phyloP scores from a whole-genome alignment of 306 rosid species.

The Ammopiptanthus mongolicus region DNA sequence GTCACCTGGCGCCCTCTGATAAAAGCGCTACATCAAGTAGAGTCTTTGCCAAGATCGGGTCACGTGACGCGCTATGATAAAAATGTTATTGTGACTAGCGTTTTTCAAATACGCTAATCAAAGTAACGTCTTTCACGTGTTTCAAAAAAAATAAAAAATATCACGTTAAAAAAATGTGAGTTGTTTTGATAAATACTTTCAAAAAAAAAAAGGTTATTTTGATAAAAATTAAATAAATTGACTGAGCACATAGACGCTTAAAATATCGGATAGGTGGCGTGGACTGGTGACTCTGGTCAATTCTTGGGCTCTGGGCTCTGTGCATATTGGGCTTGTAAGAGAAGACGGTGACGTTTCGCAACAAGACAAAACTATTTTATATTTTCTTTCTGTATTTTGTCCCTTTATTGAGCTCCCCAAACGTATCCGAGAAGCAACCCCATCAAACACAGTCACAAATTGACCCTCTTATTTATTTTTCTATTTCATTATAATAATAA shows the following conservation, averaged over 20 bases:
- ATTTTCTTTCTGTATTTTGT: not conserved
- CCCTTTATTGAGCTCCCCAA: constrained; percentile 26
- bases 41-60: no score
- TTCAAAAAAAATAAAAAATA: no score
- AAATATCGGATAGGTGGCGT: constrained; percentile 17
- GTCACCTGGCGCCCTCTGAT: no score
- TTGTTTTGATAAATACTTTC: no score
- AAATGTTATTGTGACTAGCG: no score
- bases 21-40: no score
- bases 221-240: no score
- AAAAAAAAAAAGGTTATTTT: no score
- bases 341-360: constrained; percentile 29
- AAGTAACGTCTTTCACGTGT: no score
- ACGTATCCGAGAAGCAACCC: constrained; percentile 37
- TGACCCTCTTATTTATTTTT: not conserved
- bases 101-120: no score
- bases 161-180: no score
- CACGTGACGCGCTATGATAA: no score
- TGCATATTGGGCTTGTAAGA: not conserved
- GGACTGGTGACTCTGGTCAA: constrained; percentile 30
- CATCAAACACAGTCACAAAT: constrained; percentile 13
- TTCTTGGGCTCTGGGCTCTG: constrained; percentile 19
- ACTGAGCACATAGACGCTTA: not conserved
- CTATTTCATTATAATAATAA: not conserved
- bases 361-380: constrained; percentile 21